phyloP scores from a whole-genome alignment of 1,284 basidiomycete species.

The Inonotus hispidus region DNA sequence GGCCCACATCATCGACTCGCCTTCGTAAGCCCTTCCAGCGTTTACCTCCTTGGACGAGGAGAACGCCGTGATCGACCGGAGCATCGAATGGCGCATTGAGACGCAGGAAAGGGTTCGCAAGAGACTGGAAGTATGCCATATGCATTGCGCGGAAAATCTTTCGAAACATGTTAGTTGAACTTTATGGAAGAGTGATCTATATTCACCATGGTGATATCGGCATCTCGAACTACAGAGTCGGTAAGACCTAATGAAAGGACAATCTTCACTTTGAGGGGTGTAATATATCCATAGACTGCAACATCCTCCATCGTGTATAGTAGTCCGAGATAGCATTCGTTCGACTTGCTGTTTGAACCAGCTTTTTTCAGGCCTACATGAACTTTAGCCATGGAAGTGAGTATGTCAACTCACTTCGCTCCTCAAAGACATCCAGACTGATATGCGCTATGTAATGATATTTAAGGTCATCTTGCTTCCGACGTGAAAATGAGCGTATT shows the following conservation, averaged over 20 bases:
- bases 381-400: constrained; percentile 14
- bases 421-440: constrained; percentile 74
- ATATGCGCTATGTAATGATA: constrained; percentile 82
- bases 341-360: constrained; percentile 40
- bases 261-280: constrained; percentile 76
- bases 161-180: neutral
- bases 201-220: constrained; percentile 62
- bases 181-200: neutral
- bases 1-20: constrained; percentile 66
- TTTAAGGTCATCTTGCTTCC: constrained; percentile 63
- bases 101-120: constrained; percentile 74
- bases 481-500: constrained; percentile 56
- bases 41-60: constrained; percentile 53
- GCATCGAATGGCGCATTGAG: constrained; percentile 45
- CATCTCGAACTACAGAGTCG: constrained; percentile 73
- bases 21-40: constrained; percentile 64
- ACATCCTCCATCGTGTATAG: constrained; percentile 78
- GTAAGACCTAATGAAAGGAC: constrained; percentile 67
- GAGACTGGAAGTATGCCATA: constrained; percentile 70
- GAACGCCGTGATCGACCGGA: constrained; percentile 44
- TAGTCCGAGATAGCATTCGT: constrained; percentile 72
- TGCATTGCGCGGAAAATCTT: constrained; percentile 79
- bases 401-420: constrained; percentile 44
- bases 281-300: constrained; percentile 79
- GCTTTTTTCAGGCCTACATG: constrained; percentile 32